phyloP scores from a whole-genome alignment of 192 early-diverging fungal species.

The Entophlyctis helioformis region DNA sequence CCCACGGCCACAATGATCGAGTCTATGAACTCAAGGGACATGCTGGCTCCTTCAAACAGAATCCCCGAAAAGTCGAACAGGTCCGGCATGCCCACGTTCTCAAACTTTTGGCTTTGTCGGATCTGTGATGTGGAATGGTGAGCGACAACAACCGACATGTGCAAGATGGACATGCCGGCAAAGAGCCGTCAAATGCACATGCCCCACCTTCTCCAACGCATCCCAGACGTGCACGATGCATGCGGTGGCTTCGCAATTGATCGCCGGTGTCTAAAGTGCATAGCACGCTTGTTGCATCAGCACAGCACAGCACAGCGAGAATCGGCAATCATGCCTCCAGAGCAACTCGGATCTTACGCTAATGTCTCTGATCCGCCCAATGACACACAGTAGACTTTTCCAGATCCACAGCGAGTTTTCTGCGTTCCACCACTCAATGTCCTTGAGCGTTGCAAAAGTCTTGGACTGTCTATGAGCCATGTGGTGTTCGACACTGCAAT shows the following conservation, averaged over 20 bases:
- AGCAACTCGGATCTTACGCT: background rate
- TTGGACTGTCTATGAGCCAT: too few relatives aligned
- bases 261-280: constrained; percentile 28
- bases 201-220: constrained; percentile 29
- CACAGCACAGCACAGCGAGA: background rate
- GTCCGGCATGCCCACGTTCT: constrained; percentile 41
- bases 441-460: too few relatives aligned
- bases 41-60: constrained; percentile 54
- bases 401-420: constrained; percentile 38
- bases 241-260: constrained; percentile 50
- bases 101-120: constrained; percentile 43
- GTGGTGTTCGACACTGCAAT: too few relatives aligned
- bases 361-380: constrained; percentile 67
- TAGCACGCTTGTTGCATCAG: background rate
- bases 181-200: too few relatives aligned
- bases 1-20: too few relatives aligned
- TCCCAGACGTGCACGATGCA: constrained; percentile 60
- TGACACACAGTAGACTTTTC: constrained; percentile 68
- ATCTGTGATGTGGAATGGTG: too few relatives aligned
- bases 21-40: too few relatives aligned
- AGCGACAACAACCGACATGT: too few relatives aligned
- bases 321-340: background rate
- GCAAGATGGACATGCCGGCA: too few relatives aligned
- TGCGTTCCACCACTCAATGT: constrained; percentile 22
- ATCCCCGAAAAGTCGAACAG: constrained; percentile 66